Evolutionary conservation across 345 rosid species (phyloP), one percentile per base, ranked within the genome.

Genomic region (Geranium brycei): DNA sequence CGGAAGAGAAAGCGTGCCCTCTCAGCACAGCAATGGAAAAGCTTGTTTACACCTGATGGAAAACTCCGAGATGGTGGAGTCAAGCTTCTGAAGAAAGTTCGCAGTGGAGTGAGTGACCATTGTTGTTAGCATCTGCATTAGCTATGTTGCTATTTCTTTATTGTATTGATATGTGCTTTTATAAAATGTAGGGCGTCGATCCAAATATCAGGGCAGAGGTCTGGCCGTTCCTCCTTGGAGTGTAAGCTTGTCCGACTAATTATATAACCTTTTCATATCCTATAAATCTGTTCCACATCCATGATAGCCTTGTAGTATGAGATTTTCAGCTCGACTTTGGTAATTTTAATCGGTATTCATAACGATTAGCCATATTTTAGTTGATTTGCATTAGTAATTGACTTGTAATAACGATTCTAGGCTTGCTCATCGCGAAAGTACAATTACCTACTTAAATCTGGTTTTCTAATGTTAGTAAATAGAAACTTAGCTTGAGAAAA

Each of bases 151-250:
- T 23, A 41, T 19, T 23, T 30, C 16, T 28, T 67, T 31, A 28
- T 17, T 56, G 28, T 15, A 56, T 23, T 12, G 16, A 31, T 2
- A 19, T 28, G 56, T 59, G 3, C 68, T 17, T 68, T 0, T 51
- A 59, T 67, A n/a, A 59, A 15, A n/a, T 83, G 70, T 40, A 93
- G 99, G 99, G 99, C 19, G 78, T 93, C 67, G 84, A 93, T 85
- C 96, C 95, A 40, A 82, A 78, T 79, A 85, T 93, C 68, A 82
- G 97, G 53, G 69, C 87, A 0, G 95, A 90, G 72, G 97, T 93
- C 53, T 93, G 99, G 99, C 99, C 99, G 0, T 90, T 86, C 72
- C 97, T 93, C 62, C 97, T 93, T 60, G 97, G 97, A 71, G 96
- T 93, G 99, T 93, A 83, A 88, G 99, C 72, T 57, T 59, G 35